Conservation (phyloP, 495 filamentous ascomycete species). For the Penicillium psychrofluorescens region DNA sequence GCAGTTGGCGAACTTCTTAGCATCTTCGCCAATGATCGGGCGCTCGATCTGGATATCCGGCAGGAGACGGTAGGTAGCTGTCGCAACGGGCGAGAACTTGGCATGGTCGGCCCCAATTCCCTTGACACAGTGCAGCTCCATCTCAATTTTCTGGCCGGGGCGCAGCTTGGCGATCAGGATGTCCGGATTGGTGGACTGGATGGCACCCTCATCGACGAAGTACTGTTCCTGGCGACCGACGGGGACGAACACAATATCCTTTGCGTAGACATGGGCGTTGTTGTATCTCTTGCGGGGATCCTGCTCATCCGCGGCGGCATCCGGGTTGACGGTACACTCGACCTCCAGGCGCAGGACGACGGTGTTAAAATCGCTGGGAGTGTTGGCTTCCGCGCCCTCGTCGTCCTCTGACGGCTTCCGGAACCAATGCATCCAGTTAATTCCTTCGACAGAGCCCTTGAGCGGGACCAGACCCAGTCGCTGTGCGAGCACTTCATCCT, state of each 20-base stretch:
- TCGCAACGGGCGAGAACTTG: constrained; percentile 96
- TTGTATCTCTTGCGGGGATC: constrained; percentile 80
- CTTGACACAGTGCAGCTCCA: constrained; percentile 85
- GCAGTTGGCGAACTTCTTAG: constrained; percentile 82
- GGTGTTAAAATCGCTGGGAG: constrained; percentile 71
- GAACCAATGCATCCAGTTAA: constrained; percentile 75
- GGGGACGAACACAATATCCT: constrained; percentile 66
- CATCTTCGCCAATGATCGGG: constrained; percentile 80
- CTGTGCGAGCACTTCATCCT: constrained; percentile 90
- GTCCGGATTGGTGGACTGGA: constrained; percentile 77
- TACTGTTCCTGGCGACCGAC: constrained; percentile 62
- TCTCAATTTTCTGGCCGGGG: constrained; percentile 76
- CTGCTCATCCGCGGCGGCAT: constrained; percentile 59
- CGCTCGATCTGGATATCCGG: constrained; percentile 74
- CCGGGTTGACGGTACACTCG: constrained; percentile 67
- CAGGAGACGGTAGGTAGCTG: constrained; percentile 83
- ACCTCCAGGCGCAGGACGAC: constrained; percentile 63
- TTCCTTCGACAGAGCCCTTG: constrained; percentile 63
- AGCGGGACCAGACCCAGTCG: constrained; percentile 88
- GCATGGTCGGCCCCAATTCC: constrained; percentile 92
- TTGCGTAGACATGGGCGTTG: constrained; percentile 81
- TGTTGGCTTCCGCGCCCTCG: constrained; percentile 32
- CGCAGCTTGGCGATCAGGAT: constrained; percentile 93
- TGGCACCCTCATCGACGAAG: constrained; percentile 58
- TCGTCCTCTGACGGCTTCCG: constrained; percentile 51